Evolutionary conservation across 768 basidiomycete species (phyloP).

Genomic region (Suillus sp.): DNA sequence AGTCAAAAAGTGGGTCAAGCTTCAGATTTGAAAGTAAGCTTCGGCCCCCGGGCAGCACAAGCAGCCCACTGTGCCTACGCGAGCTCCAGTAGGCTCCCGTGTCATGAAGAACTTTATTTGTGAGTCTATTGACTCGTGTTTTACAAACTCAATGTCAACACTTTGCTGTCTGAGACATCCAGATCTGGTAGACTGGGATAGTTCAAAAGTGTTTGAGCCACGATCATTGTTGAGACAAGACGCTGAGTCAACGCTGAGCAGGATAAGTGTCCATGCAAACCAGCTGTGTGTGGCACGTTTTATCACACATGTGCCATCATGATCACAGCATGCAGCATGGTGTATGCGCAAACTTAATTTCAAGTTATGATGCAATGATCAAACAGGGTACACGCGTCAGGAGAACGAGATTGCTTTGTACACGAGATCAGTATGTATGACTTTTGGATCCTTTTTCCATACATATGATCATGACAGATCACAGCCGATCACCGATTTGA

Average conservation of each 20-base stretch:
- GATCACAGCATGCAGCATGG: background rate
- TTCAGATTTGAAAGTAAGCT: background rate
- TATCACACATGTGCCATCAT: background rate
- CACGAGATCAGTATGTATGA: background rate
- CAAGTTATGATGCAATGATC: background rate
- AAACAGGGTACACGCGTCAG: background rate
- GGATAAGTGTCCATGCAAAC: background rate
- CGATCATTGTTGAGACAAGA: background rate
- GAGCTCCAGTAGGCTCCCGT: background rate
- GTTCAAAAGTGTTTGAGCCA: background rate
- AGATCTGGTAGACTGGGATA: background rate
- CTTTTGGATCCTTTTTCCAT: background rate
- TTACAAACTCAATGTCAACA: background rate
- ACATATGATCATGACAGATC: background rate
- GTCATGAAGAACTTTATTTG: background rate
- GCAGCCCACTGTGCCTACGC: background rate
- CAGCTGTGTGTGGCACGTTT: background rate
- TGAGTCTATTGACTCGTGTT: background rate
- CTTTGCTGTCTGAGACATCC: background rate
- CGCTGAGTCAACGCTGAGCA: background rate
- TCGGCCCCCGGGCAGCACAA: background rate
- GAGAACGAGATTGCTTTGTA: background rate
- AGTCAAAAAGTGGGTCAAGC: conserved; percentile 1
- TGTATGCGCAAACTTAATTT: background rate
- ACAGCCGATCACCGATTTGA: background rate